A percentile compares a stretch with the other conserved stretches of the same genome.
Conservation (phyloP, 1,284 basidiomycete species). For the Leccinum subrobustum region DNA sequence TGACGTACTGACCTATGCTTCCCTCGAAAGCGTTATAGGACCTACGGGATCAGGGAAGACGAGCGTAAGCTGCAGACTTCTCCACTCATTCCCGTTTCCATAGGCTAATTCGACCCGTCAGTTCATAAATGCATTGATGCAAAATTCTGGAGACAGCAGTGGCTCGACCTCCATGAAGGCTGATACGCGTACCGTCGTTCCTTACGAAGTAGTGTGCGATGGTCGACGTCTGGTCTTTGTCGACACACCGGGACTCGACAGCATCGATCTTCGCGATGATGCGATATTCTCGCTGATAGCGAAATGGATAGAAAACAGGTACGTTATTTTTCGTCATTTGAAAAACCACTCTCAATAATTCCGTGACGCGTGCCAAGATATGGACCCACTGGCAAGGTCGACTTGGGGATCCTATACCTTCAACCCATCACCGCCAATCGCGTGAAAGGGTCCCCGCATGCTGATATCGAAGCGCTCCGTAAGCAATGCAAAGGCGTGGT, state of each 20-base stretch:
- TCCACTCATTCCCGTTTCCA: neutral
- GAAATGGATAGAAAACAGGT: neutral
- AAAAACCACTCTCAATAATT: neutral
- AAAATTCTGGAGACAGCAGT: neutral
- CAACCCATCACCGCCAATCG: conserved; percentile 12
- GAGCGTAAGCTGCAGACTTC: neutral
- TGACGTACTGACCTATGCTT: neutral
- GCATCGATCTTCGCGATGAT: neutral
- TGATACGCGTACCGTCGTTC: neutral
- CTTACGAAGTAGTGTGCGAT: neutral
- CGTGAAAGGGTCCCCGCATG: neutral
- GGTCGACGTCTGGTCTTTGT: conserved; percentile 4
- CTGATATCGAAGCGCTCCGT: conserved; percentile 1
- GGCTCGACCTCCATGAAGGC: neutral
- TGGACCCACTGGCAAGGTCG: neutral
- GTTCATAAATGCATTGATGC: conserved; percentile 6
- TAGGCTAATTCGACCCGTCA: neutral
- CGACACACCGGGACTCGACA: conserved; percentile 15
- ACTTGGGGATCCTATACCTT: conserved; percentile 8
- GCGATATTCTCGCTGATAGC: conserved; percentile 1
- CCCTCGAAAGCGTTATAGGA: conserved; percentile 7
- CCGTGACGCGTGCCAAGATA: conserved; percentile 1
- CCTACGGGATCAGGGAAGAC: conserved; percentile 16
- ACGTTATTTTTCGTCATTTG: neutral
- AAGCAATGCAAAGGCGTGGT: neutral